Base-by-base conservation (phyloP, 2,329 filamentous ascomycete genomes). In the Claviceps citrina region DNA sequence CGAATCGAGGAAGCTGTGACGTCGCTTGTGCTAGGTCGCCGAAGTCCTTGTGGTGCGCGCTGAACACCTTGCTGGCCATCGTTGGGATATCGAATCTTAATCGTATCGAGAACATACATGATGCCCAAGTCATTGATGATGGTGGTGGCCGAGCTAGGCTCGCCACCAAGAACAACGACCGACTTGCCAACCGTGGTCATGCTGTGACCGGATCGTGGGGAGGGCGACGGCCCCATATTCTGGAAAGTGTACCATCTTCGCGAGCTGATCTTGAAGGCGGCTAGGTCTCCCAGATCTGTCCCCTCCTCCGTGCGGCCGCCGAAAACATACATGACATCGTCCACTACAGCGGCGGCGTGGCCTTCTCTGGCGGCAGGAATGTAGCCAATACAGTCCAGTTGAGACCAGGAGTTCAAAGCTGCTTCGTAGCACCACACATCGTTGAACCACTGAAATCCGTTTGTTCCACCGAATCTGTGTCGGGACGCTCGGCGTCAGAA, bases 281-380 rank as follows among this genome's bases (percentile, higher is more conserved):
- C 89, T 32, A 98, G 69, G 59, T 98, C 91, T 26, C 89, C 91
- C 4, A 98, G 66, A 56, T 98, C 91, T 22, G 79, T 76, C 1
- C 91, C 91, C 50, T 96, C 87, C 54, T 95, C 85, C 0, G 86
- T 95, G 44, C 91, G 81, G 33, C 91, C 91, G 50, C 93, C 93
- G 58, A 98, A 98, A 45, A 98, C 78, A 64, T 98, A 98, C 93
- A 98, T 98, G 44, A 95, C 91, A 56, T 98, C 91, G 57, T 91
- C 85, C 32, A 98, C 87, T 16, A 98, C 68, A 4, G 89, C 80
- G 12, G 91, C 85, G 10, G 93, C 87, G 58, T 98, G 91, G 3
- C 91, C 91, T 67, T 98, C 91, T 44, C 91, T 77, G 15, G 89
- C 80, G 2, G 86, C 80, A 1, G 93, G 91, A 44, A 98, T 96